Evolutionary conservation across 352 stramenopile genomes (phyloP).

Genomic region (Phytophthora melonis): DNA sequence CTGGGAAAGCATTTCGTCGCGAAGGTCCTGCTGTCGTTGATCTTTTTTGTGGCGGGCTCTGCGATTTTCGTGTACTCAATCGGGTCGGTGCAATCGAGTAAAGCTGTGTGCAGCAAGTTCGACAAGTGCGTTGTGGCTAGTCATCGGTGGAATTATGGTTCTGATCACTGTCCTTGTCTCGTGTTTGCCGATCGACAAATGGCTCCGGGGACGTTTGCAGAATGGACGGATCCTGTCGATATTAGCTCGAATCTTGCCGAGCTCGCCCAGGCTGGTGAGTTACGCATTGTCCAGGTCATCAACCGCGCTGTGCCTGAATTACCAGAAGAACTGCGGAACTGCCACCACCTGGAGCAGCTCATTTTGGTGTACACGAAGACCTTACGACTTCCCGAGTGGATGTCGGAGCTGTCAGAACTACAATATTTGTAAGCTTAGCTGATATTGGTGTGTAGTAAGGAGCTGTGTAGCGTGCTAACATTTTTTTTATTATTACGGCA

Average conservation of each 20-base stretch:
- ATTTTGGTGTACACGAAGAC: conserved; percentile 53
- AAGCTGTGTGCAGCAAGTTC: conserved; percentile 38
- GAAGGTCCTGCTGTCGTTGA: conserved; percentile 35
- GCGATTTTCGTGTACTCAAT: conserved; percentile 46
- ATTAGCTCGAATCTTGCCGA: conserved; percentile 33
- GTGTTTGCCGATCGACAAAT: conserved; percentile 49
- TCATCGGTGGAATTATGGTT: conserved; percentile 52
- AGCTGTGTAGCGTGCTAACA: no score
- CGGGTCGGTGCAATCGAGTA: conserved; percentile 34
- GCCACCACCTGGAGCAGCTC: conserved; percentile 42
- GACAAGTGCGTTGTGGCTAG: conserved; percentile 51
- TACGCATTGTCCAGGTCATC: conserved; percentile 56
- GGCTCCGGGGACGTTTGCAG: conserved; percentile 34
- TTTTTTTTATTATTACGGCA: no score
- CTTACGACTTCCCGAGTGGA: conserved; percentile 30
- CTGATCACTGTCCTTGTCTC: conserved; percentile 46
- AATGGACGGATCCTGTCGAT: conserved; percentile 52
- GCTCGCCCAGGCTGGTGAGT: conserved; percentile 41
- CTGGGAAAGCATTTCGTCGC: conserved; percentile 30
- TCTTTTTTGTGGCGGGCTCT: conserved; percentile 44
- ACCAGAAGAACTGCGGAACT: conserved; percentile 42
- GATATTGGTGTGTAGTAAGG: no score
- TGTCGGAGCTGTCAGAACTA: conserved; percentile 35
- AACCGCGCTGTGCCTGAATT: conserved; percentile 48
- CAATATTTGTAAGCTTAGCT: no score